These are phyloP conservation scores for Amphicarpaea edgeworthii DNA, from an alignment of 306 rosid species.

Conservation along the genomic window DNA sequence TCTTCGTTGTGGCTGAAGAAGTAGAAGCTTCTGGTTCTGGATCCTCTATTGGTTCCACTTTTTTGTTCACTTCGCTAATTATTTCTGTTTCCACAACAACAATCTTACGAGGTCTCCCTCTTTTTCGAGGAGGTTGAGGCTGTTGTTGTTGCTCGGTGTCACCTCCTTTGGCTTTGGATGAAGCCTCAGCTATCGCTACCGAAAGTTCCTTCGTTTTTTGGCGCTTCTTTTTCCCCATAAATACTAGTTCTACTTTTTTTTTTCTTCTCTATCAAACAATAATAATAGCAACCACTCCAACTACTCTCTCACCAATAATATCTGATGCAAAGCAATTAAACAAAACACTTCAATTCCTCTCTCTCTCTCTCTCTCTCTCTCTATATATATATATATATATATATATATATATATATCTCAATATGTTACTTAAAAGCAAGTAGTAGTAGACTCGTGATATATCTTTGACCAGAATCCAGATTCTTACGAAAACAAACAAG, in stretches of 20 bases:
- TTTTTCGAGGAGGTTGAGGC: slow-evolving; percentile 67
- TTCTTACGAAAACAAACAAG: background rate
- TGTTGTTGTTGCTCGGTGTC: slow-evolving; percentile 46
- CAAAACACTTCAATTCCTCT: background rate
- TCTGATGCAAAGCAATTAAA: background rate
- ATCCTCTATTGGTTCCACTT: slow-evolving; percentile 17
- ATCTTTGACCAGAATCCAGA: slow-evolving; percentile 61
- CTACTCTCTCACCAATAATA: slow-evolving; percentile 6
- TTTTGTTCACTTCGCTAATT: slow-evolving; percentile 30
- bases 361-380: background rate
- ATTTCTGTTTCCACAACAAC: slow-evolving; percentile 47
- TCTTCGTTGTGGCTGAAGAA: slow-evolving; percentile 30
- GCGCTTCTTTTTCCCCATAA: slow-evolving; percentile 81
- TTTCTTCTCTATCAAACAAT: slow-evolving; percentile 22
- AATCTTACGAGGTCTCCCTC: slow-evolving; percentile 90
- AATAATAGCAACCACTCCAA: background rate
- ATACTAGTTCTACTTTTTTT: background rate
- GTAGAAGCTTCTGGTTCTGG: slow-evolving; percentile 13
- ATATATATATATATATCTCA: background rate
- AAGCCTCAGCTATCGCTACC: slow-evolving; percentile 83
- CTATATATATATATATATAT: too few relatives aligned
- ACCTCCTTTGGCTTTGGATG: slow-evolving; percentile 59
- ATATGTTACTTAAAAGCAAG: slow-evolving; percentile 41
- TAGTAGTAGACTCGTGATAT: slow-evolving; percentile 21
- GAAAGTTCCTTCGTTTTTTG: slow-evolving; percentile 80